These are phyloP conservation scores for Seminavis robusta DNA, from an alignment of 108 stramenopile genomes.

Conservation along the genomic window DNA sequence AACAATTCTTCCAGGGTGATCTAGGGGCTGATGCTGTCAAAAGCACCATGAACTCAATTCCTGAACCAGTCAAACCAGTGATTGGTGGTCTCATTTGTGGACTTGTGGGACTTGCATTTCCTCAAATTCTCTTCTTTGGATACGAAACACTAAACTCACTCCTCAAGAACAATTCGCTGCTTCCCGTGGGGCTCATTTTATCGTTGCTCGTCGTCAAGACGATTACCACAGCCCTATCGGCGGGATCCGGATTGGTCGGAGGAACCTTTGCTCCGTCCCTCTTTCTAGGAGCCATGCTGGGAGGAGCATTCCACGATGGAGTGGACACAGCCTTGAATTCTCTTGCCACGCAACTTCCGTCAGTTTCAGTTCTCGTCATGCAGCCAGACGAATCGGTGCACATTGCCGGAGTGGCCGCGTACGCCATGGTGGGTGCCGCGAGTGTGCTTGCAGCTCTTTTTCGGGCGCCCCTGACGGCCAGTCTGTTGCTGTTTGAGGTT, in stretches of 20 bases:
- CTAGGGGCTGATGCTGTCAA: conserved; percentile 48
- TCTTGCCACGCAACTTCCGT: not conserved
- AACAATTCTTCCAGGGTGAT: conserved; percentile 53
- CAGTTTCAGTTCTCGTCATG: not conserved
- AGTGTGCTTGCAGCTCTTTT: conserved; percentile 81
- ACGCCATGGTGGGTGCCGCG: conserved; percentile 92
- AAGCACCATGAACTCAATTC: conserved; percentile 34
- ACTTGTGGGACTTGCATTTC: conserved; percentile 62
- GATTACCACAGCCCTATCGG: conserved; percentile 72
- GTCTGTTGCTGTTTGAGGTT: conserved; percentile 83
- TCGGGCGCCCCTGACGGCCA: conserved; percentile 87
- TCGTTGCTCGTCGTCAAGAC: conserved; percentile 57
- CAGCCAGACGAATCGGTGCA: not conserved
- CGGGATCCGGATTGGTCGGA: conserved; percentile 87
- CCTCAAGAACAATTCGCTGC: conserved; percentile 45
- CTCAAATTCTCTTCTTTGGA: conserved; percentile 91
- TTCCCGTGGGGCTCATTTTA: conserved; percentile 52
- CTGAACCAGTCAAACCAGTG: conserved; percentile 56
- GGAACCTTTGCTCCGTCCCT: conserved; percentile 92
- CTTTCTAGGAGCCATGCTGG: conserved; percentile 86
- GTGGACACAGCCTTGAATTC: conserved; percentile 7
- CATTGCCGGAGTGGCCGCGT: conserved; percentile 71
- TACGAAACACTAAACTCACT: conserved; percentile 90
- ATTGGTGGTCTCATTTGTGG: conserved; percentile 79
- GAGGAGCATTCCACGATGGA: conserved; percentile 68